Base-by-base conservation (phyloP, 306 rosid species). In the Pueraria montana region DNA sequence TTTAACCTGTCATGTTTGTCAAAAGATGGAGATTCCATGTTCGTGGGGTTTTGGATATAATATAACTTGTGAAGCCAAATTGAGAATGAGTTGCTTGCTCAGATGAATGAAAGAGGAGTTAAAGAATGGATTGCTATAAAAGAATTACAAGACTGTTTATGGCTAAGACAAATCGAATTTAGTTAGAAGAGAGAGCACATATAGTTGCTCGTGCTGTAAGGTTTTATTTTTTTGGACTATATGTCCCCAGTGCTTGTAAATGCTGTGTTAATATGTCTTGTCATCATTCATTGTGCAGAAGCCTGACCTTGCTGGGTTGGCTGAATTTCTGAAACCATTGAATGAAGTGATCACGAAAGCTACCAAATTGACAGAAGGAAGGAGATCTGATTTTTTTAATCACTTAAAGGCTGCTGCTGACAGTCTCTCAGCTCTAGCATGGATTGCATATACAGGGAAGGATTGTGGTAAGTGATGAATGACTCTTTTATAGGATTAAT, bases 351-450 rank as follows among this genome's bases (percentile, higher is more conserved):
- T 93, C 55, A 24, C 32, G 4, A 93, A 91, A 87, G 94, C 97
- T 79, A 70, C 55, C 48, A 73, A 85, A 46, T 74, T 93, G 87
- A 90, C 94, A 40, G 98, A 96, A 82, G 99, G 97, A 85, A 90
- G 91, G 91, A 85, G 98, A 64, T 89, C 94, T 68, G 94, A 93
- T 87, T 90, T 84, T 85, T 96, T 92, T 84, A 93, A 93, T 86
- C 99, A 96, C 87, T 86, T 91, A 91, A 96, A 91, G 84, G 88
- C 93, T 87, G 93, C 97, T 77, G 91, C 65, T 80, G 99, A 96
- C 86, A 93, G 99, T 90, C 94, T 96, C 59, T 93, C 99, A 18
- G 99, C 99, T 71, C 80, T 96, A 79, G 98, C 94, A 46, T 96
- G 99, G 99, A 90, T 92, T 87, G 97, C 99, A 67, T 96, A 78